Evolutionary conservation across 306 rosid species (phyloP), one percentile per base, ranked within the genome.

Genomic region (Vigna nakashimae): DNA sequence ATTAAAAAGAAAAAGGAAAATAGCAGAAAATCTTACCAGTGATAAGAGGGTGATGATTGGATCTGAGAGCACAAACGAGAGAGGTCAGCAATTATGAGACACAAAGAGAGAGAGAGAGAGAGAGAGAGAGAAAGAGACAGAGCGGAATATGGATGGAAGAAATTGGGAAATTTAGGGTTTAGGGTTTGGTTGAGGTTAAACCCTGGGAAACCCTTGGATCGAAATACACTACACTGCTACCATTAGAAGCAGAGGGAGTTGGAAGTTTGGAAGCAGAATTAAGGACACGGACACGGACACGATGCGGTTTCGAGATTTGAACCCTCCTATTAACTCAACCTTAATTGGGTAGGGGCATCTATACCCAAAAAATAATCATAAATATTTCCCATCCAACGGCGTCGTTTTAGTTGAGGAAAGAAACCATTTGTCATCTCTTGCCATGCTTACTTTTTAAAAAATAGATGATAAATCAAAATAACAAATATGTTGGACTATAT

Each of bases 281-380:
- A 65, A 9, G 69, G 69, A 71, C 78, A 38, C 17, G 73, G 69
- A 71, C 78, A 38, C 17, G 73, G 62, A 71, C 78, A 1, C 62
- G 72, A 48, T 80, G 82, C 65, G 78, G 68, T 58, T 76, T 85
- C 36, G 79, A 77, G 55, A 70, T 82, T 82, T 53, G 69, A 69
- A 62, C 63, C 77, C 69, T 28, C 64, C 48, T 56, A 15, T 10
- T 69, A 62, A 67, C 51, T 46, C 34, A 22, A 68, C 49, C 11
- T 9, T 67, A 32, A 70, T 34, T 79, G 55, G 16, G 42, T 60
- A 45, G 50, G n/a, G 38, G n/a, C 64, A 57, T 22, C 9, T 9
- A 1, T 2, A 67, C 18, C 18, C 49, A 40, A 16, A 14, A 14
- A 38, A 14, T 9, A 73, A 43, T 4, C 24, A 43, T 7, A 52